Conservation (phyloP, 768 basidiomycete genomes). For the Chalciporus pseudorubinellus region DNA sequence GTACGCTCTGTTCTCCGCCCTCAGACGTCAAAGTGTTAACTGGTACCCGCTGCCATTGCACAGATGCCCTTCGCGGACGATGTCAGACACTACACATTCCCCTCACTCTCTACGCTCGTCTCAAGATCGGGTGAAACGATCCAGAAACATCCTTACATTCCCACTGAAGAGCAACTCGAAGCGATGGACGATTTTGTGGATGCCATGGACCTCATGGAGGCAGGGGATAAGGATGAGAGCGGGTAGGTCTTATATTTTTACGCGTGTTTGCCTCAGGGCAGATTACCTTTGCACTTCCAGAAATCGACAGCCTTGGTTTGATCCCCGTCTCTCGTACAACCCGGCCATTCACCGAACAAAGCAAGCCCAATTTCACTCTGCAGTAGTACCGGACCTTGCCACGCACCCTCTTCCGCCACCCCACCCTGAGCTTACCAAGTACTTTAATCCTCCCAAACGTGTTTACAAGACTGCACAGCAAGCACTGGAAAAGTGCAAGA, state of each 20-base stretch:
- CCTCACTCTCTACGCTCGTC: conserved; percentile 69
- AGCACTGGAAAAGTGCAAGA: conserved; percentile 59
- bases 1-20: conserved; percentile 39
- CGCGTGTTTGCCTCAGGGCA: no score
- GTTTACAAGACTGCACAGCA: conserved; percentile 59
- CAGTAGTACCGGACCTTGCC: conserved; percentile 71
- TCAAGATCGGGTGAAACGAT: conserved; percentile 74
- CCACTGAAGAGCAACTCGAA: conserved; percentile 70
- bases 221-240: conserved; percentile 71
- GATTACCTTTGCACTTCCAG: conserved; percentile 35
- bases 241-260: conserved; percentile 47
- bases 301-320: conserved; percentile 69
- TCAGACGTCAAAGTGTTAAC: not conserved
- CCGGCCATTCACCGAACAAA: conserved; percentile 89
- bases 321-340: conserved; percentile 74
- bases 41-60: not conserved
- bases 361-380: conserved; percentile 89
- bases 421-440: conserved; percentile 81
- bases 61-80: conserved; percentile 98
- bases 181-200: conserved; percentile 90
- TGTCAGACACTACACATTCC: conserved; percentile 82
- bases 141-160: conserved; percentile 76
- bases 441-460: conserved; percentile 72
- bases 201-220: conserved; percentile 80
- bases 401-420: conserved; percentile 79